Evolutionary conservation across 495 filamentous ascomycete genomes (phyloP).

Genomic region (Aspergillus bridgeri): DNA sequence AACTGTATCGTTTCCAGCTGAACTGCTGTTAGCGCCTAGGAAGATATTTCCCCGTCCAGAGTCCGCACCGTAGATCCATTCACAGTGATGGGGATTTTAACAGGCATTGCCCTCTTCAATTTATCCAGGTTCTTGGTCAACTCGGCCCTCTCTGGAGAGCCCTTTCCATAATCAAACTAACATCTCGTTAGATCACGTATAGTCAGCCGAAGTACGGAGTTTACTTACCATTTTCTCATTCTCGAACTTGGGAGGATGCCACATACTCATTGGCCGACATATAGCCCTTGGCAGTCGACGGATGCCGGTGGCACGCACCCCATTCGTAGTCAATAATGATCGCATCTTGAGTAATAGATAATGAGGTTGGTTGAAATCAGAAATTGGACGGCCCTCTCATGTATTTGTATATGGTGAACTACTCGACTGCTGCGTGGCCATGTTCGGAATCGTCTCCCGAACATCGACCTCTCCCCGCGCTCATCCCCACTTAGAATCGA

Average conservation of each 20-base stretch:
- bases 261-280: constrained; percentile 8
- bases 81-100: constrained; percentile 27
- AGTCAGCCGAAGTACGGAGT: background rate
- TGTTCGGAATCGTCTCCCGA: constrained; percentile 3
- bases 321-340: background rate
- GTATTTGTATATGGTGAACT: background rate
- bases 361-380: background rate
- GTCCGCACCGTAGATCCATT: constrained; percentile 23
- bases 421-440: background rate
- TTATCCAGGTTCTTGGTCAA: constrained; percentile 25
- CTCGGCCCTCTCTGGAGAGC: constrained; percentile 24
- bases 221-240: constrained; percentile 28
- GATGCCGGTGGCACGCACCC: background rate
- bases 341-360: background rate
- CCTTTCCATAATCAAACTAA: constrained; percentile 30
- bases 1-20: constrained; percentile 21
- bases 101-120: constrained; percentile 26
- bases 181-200: constrained; percentile 1
- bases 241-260: constrained; percentile 29
- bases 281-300: background rate
- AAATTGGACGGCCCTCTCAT: background rate
- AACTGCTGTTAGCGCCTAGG: background rate
- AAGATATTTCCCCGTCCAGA: background rate
- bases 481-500: background rate
- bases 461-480: background rate